Percentiles rank a stretch among this genome's conserved stretches.
Conservation (phyloP, 2,329 filamentous ascomycete genomes). For the Diaporthe sp. region DNA sequence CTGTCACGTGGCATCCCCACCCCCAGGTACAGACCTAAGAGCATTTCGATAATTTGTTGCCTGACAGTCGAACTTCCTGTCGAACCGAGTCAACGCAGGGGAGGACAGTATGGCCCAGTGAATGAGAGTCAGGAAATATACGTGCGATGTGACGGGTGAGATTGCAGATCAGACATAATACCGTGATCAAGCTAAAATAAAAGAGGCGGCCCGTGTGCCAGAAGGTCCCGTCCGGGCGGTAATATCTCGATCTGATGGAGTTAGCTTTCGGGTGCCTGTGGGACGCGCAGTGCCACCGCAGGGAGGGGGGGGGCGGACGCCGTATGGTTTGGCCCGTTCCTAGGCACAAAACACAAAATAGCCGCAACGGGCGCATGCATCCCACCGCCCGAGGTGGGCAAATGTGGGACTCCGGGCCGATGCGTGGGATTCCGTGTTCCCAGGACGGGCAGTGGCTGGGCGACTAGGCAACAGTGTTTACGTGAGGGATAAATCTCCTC, state of each 20-base stretch:
- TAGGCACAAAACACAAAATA: not conserved
- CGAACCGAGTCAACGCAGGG: not conserved
- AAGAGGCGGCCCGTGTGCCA: not conserved
- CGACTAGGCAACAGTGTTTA: not conserved
- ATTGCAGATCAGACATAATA: not conserved
- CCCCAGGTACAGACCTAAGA: too few species aligned
- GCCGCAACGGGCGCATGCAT: not conserved
- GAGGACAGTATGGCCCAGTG: not conserved
- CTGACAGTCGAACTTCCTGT: too few species aligned
- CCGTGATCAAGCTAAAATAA: not conserved
- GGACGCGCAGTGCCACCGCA: conserved; percentile 7
- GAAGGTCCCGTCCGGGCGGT: not conserved
- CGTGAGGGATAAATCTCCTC: not conserved
- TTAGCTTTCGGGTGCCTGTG: not conserved
- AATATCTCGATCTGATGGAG: not conserved
- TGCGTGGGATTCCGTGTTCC: not conserved
- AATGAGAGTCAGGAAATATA: not conserved
- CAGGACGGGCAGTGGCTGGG: not conserved
- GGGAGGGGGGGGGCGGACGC: not conserved
- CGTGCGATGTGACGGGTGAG: not conserved
- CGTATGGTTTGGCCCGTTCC: not conserved
- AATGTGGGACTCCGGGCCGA: not conserved
- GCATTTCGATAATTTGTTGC: too few species aligned
- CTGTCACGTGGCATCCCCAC: too few species aligned
- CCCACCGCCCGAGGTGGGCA: not conserved